These are phyloP conservation scores for Neonectria sp. DNA, from an alignment of 2,329 filamentous ascomycete genomes.

Conservation along the genomic window DNA sequence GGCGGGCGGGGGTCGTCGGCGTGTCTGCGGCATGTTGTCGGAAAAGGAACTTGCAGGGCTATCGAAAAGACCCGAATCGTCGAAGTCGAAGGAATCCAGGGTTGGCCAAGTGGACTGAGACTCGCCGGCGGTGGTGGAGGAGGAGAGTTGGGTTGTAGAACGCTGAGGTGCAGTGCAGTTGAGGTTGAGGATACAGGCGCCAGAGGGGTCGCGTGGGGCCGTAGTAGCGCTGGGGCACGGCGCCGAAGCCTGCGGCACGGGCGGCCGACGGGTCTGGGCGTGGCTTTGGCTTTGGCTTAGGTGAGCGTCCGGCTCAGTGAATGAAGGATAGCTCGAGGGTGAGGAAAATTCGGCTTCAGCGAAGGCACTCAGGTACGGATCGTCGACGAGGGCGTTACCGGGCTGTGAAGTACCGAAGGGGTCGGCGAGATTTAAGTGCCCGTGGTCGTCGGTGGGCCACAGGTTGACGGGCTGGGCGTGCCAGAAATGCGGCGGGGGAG, in stretches of 20 bases:
- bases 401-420: slow-evolving; percentile 20
- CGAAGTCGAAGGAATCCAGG: slow-evolving; percentile 49
- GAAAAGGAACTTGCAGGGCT: slow-evolving; percentile 49
- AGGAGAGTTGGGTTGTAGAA: slow-evolving; percentile 42
- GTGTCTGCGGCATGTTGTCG: slow-evolving; percentile 48
- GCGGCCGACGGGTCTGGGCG: neutral
- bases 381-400: slow-evolving; percentile 37
- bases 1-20: slow-evolving; percentile 37
- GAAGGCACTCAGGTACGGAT: slow-evolving; percentile 46
- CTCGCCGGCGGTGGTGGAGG: slow-evolving; percentile 42
- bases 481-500: slow-evolving; percentile 1
- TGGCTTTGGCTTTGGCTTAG: slow-evolving; percentile 21
- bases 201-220: slow-evolving; percentile 44
- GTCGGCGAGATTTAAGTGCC: slow-evolving; percentile 3
- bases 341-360: slow-evolving; percentile 53
- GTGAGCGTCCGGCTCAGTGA: slow-evolving; percentile 39
- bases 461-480: neutral
- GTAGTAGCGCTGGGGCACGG: slow-evolving; percentile 29
- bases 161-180: slow-evolving; percentile 34
- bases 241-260: slow-evolving; percentile 31
- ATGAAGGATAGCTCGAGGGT: slow-evolving; percentile 54
- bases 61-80: slow-evolving; percentile 45
- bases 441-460: slow-evolving; percentile 19
- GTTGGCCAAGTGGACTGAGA: slow-evolving; percentile 47
- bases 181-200: slow-evolving; percentile 35